Percentiles rank a stretch among this genome's conserved stretches.
phyloP scores from a whole-genome alignment of 2,329 filamentous ascomycete genomes.

The Corinectria fuckeliana region DNA sequence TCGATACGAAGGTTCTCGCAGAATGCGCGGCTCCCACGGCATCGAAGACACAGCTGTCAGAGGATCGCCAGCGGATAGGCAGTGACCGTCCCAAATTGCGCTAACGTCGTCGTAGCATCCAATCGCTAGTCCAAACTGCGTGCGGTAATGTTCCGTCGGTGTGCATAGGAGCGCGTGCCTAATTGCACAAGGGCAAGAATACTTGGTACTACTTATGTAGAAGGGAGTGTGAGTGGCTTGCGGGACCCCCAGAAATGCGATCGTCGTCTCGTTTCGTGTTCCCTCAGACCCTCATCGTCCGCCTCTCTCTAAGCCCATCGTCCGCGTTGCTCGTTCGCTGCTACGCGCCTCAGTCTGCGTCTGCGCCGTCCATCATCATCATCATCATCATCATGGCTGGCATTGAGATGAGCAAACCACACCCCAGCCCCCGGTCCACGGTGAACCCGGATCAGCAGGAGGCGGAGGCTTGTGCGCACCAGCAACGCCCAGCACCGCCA shows the following conservation, averaged over 20 bases:
- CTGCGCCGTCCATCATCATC: conserved; percentile 16
- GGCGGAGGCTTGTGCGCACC: conserved; percentile 2
- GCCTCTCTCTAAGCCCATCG: conserved; percentile 20
- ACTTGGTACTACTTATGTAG: too few species aligned
- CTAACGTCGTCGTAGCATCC: not conserved
- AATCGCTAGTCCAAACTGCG: not conserved
- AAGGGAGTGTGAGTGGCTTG: conserved; percentile 4
- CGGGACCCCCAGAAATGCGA: conserved; percentile 25
- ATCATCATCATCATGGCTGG: not conserved
- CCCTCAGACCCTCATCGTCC: conserved; percentile 4
- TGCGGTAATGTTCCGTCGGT: not conserved
- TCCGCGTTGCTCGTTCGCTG: conserved; percentile 14
- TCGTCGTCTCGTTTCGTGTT: conserved; percentile 21
- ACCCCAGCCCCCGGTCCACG: not conserved
- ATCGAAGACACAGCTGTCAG: not conserved
- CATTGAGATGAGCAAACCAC: conserved; percentile 10
- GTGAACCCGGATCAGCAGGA: conserved; percentile 17
- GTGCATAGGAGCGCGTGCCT: not conserved
- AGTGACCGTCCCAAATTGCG: not conserved
- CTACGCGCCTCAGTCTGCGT: not conserved
- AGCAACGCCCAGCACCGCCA: conserved; percentile 5
- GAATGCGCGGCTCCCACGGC: not conserved
- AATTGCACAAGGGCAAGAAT: conserved; percentile 1
- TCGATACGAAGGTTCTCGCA: not conserved
- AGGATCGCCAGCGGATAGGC: not conserved